Evolutionary conservation across 257 asterid genomes (phyloP).

Genomic region (Solanum tarapatanum): DNA sequence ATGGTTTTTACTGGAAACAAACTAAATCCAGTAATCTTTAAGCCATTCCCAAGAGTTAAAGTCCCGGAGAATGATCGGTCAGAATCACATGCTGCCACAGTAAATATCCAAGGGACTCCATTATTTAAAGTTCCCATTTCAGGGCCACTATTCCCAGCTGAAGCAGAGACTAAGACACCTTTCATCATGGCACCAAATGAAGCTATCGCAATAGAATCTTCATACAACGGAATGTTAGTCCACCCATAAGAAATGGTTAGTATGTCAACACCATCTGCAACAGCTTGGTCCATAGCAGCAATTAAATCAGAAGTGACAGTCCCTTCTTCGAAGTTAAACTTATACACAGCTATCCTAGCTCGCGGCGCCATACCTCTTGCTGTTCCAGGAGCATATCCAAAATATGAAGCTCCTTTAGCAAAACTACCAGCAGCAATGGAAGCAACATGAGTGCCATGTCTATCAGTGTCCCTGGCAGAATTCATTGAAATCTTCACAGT

Average conservation of each 20-base stretch:
- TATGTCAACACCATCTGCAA: slow-evolving; percentile 2
- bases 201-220: background rate
- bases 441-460: slow-evolving; percentile 2
- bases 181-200: slow-evolving; percentile 1
- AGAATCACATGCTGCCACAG: background rate
- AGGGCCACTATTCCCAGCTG: background rate
- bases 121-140: background rate
- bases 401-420: background rate
- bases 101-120: background rate
- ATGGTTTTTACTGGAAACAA: background rate
- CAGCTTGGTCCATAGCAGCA: slow-evolving; percentile 13
- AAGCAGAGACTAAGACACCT: background rate
- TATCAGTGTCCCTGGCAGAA: background rate
- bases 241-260: background rate
- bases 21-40: background rate
- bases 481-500: slow-evolving; percentile 1
- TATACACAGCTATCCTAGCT: slow-evolving; percentile 1
- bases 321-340: slow-evolving; percentile 3
- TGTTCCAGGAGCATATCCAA: slow-evolving; percentile 6
- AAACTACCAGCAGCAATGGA: slow-evolving; percentile 3
- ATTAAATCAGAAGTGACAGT: slow-evolving; percentile 2
- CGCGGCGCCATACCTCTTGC: slow-evolving; percentile 1
- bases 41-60: background rate
- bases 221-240: background rate
- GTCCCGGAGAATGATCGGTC: background rate